Base-by-base conservation (phyloP, 495 filamentous ascomycete species). In the Xylaria acuta region DNA sequence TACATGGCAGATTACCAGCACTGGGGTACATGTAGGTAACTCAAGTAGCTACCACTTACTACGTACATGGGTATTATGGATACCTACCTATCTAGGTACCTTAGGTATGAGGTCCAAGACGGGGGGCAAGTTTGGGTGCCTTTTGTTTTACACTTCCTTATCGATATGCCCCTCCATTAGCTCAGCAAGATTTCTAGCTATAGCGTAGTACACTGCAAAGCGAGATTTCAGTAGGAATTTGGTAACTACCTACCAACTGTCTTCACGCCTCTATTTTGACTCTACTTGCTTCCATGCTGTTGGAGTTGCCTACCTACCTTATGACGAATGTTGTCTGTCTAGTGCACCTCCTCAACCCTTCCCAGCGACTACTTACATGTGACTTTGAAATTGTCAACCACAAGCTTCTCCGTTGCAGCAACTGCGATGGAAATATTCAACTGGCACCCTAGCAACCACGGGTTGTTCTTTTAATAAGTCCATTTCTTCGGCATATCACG, bases 101-200 rank as follows among this genome's bases (percentile, higher is more conserved):
- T 49, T 3, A 49, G 45, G 18, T 47, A 47, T 47, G 7, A 38
- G 7, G 3, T 47, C 16, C 14, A 20, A 0, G 18, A 47, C 3
- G 45, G n/a, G 45, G 45, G 45, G 45, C 5, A 49, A n/a, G n/a
- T 6, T 7, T 8, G 22, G 51, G 56, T 8, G 16, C 11, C 27
- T 22, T 20, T 59, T 36, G 30, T 20, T 34, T 36, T 5, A 36
- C 11, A 38, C n/a, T 32, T 32, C 16, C 32, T 72, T 72, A 72
- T 72, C 70, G 70, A 72, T 72, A 72, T 72, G 70, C 70, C 70
- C 70, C 70, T 58, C 69, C 38, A 66, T 41, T 20, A 14, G 41
- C 16, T 4, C 45, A 54, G 34, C 1, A 47, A 38, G 1, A n/a
- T n/a, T 25, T 40, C 9, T 22, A 32, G 45, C 45, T 54, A 18